Base-by-base conservation (phyloP, 208 protist species). In the Acanthamoeba culbertsoni region DNA sequence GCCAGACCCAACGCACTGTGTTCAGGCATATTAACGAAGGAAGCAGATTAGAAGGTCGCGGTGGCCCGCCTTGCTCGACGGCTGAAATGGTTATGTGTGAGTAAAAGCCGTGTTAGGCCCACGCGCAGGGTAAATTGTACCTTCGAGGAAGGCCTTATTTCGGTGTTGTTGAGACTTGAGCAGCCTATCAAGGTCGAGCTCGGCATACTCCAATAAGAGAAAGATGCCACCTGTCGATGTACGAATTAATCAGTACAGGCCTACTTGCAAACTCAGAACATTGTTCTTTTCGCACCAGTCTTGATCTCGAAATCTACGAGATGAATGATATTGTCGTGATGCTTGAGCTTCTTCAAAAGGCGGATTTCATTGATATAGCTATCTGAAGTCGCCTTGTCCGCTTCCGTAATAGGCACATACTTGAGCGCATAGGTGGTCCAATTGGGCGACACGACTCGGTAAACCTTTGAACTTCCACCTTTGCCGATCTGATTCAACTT, bases 181-280 rank as follows among this genome's bases (percentile, higher is more conserved):
- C 2, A 96, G 48, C 26, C 75, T 31, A 3, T 59, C 82, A 8
- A 98, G 89, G 62, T 98, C 97, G 28, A 91, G 48, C 33, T 97
- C 96, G n/a, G 97, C 97, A 45, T 57, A 94, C 91, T 98, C 97
- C 93, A 98, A 93, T 10, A 98, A 92, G 20, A 97, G 45, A 43
- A 94, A 92, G 26, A 97, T 94, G 33, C 51, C 37, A 93, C 40
- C 73, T 96, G 23, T 18, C 63, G 12, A 20, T 59, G 37, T 26
- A 20, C n/a, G 86, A 93, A 14, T 93, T 20, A 26, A 42, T 55
- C 37, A 46, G 88, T 42, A 51, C 26, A 46, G 88, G 0, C 53
- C 33, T 57, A 42, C 7, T 55, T 43, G 33, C 79, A 82, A 46
- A 35, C 14, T 63, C n/a, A n/a, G n/a, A n/a, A n/a, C n/a, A n/a